phyloP scores from a whole-genome alignment of 2,329 filamentous ascomycete species.

The Dothistroma pini region DNA sequence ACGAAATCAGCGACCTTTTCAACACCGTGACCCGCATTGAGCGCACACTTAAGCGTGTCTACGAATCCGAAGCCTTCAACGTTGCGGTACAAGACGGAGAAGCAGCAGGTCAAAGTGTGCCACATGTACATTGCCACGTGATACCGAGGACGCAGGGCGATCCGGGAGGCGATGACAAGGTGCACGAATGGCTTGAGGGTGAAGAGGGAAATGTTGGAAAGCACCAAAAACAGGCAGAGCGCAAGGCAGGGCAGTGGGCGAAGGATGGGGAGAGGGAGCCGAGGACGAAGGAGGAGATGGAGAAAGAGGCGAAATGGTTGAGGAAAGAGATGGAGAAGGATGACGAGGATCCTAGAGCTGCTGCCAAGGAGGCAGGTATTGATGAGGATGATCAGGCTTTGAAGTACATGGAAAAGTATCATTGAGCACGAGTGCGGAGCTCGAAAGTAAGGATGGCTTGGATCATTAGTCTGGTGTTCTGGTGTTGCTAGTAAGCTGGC shows the following conservation, averaged over 20 bases:
- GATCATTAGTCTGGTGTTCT: background rate
- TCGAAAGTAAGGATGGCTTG: background rate
- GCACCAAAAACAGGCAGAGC: conserved; percentile 58
- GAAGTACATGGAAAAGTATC: conserved; percentile 5
- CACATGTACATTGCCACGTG: conserved; percentile 90
- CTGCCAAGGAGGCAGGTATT: background rate
- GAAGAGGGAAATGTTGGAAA: conserved; percentile 80
- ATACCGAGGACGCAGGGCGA: conserved; percentile 67
- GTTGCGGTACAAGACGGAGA: conserved; percentile 91
- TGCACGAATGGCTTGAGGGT: conserved; percentile 79
- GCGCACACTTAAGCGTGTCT: conserved; percentile 63
- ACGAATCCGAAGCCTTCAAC: conserved; percentile 73
- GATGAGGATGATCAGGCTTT: conserved; percentile 3
- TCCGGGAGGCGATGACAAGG: conserved; percentile 62
- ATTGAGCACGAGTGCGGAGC: background rate
- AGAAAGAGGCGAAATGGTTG: conserved; percentile 68
- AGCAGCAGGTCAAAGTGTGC: conserved; percentile 88
- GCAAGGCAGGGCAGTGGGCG: conserved; percentile 56
- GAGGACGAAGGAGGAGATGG: conserved; percentile 72
- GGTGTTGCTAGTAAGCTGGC: background rate
- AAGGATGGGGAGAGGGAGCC: conserved; percentile 63
- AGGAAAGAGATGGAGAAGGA: conserved; percentile 53
- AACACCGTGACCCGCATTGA: conserved; percentile 71
- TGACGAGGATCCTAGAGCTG: conserved; percentile 14
- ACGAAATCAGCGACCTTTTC: conserved; percentile 82